Percentiles rank a stretch among this genome's conserved stretches.
phyloP scores from a whole-genome alignment of 192 early-diverging fungal species.

The Ambispora gerdemannii region DNA sequence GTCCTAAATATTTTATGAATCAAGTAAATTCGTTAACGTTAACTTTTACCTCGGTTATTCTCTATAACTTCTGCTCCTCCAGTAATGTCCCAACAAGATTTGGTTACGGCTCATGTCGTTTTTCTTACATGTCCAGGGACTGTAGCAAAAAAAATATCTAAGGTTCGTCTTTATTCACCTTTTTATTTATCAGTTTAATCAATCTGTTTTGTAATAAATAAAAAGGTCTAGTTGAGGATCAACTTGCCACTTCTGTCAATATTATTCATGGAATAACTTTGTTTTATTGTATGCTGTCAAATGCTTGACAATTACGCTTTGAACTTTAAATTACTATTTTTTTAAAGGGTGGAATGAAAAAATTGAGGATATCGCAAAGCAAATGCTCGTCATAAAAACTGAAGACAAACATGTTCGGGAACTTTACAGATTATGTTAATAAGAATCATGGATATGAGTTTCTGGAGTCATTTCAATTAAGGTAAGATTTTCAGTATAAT shows the following conservation, averaged over 20 bases:
- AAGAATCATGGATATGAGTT: constrained; percentile 13
- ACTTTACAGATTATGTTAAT: constrained; percentile 25
- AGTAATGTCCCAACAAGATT: no score
- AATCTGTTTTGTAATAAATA: background rate
- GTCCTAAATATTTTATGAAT: no score
- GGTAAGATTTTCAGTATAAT: no score
- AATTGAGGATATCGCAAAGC: constrained; percentile 18
- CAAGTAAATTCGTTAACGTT: no score
- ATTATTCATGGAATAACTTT: constrained; percentile 15
- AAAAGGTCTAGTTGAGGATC: constrained; percentile 13
- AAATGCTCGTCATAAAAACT: constrained; percentile 14
- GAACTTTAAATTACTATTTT: no score
- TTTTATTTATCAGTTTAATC: no score
- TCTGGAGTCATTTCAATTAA: constrained; percentile 16
- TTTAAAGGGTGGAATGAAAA: constrained; percentile 1
- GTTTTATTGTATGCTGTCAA: constrained; percentile 15
- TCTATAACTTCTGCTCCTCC: no score
- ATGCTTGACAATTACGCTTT: no score
- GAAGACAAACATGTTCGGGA: background rate
- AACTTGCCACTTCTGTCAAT: constrained; percentile 11
- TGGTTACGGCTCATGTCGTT: no score
- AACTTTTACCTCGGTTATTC: no score
- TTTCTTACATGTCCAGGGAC: background rate
- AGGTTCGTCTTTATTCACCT: no score
- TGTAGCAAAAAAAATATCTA: background rate